A percentile compares a stretch with the other conserved stretches of the same genome.
These are phyloP conservation scores for Backusella luteola DNA, from an alignment of 192 early-diverging fungal genomes.

Conservation along the genomic window DNA sequence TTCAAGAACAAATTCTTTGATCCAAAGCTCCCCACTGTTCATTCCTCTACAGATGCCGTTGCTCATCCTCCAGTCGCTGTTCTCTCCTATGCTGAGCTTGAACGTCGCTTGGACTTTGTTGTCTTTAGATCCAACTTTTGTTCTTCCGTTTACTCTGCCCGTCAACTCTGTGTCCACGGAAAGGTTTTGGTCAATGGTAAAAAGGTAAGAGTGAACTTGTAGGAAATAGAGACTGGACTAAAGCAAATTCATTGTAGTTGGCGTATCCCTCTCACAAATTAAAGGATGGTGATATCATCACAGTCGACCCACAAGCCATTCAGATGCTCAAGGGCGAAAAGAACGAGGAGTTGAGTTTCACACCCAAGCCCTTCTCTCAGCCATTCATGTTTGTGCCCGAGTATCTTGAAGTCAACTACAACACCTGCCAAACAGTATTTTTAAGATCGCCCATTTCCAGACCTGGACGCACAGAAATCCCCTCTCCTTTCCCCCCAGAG, in stretches of 20 bases:
- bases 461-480: constrained; percentile 84
- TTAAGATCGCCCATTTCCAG: constrained; percentile 86
- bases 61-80: constrained; percentile 69
- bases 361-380: constrained; percentile 73
- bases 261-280: constrained; percentile 71
- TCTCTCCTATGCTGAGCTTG: constrained; percentile 84
- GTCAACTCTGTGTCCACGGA: constrained; percentile 78
- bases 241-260: constrained; percentile 43
- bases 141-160: constrained; percentile 80
- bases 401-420: constrained; percentile 97
- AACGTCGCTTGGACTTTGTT: constrained; percentile 90
- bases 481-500: constrained; percentile 90
- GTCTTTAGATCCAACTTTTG: constrained; percentile 93
- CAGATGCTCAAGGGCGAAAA: constrained; percentile 57
- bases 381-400: constrained; percentile 96
- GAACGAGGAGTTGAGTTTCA: constrained; percentile 57
- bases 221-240: not conserved
- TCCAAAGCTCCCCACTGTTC: constrained; percentile 64
- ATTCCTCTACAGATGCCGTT: constrained; percentile 36
- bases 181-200: constrained; percentile 93
- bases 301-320: constrained; percentile 76
- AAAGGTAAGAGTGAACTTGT: constrained; percentile 48
- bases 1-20: constrained; percentile 70
- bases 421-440: constrained; percentile 86
- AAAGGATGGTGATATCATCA: constrained; percentile 86